These are phyloP conservation scores for Coffea humblotiana DNA, from an alignment of 305 asterid genomes.

Conservation along the genomic window DNA sequence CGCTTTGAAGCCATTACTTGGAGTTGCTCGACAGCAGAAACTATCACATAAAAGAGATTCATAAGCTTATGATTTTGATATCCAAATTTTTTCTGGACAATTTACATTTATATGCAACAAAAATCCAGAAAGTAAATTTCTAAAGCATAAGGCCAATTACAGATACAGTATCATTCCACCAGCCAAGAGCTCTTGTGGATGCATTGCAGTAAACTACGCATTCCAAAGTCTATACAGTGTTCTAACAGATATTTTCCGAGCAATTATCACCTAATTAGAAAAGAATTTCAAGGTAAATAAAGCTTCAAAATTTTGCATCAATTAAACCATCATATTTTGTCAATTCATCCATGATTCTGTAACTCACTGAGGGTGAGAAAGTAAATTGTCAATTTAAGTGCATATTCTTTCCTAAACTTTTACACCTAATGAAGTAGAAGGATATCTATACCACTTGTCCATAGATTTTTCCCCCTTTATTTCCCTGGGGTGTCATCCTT, in stretches of 20 bases:
- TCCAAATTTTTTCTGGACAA: not conserved
- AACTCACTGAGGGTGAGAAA: not conserved
- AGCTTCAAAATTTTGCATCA: not conserved
- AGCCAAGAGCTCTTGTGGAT: not conserved
- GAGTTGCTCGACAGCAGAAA: conserved; percentile 97
- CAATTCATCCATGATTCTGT: not conserved
- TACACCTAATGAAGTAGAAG: not conserved
- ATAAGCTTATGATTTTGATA: not conserved
- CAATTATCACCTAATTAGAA: not conserved
- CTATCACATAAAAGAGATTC: conserved; percentile 44
- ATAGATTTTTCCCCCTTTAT: not conserved
- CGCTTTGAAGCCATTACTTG: conserved; percentile 98
- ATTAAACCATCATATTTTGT: not conserved
- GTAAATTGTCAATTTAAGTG: not conserved
- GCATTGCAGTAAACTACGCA: not conserved
- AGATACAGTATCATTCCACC: not conserved
- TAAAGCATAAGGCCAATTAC: not conserved
- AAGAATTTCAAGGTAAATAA: not conserved
- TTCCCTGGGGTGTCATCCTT: not conserved
- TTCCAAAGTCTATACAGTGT: not conserved
- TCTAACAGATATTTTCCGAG: not conserved
- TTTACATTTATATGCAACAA: not conserved
- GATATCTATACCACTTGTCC: not conserved
- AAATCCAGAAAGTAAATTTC: not conserved
- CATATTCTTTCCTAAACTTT: not conserved